Conservation (phyloP, 257 asterid genomes). For the Ilex aquifolium region DNA sequence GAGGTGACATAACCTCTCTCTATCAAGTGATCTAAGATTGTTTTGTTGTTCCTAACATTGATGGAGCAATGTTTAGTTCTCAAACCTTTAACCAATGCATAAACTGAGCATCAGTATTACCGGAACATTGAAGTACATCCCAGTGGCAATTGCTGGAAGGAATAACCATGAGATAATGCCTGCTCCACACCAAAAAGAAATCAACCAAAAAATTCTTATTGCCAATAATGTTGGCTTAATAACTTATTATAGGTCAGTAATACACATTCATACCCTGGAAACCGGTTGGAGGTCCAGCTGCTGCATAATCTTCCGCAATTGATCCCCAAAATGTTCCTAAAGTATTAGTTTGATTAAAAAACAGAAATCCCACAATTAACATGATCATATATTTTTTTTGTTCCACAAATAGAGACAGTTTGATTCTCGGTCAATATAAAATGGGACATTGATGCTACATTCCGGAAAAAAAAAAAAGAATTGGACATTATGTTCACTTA, state of each 20-base stretch:
- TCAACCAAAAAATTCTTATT: not conserved
- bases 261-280: conserved; percentile 50
- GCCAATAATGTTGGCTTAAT: not conserved
- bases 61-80: not conserved
- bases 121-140: conserved; percentile 68
- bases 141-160: conserved; percentile 72
- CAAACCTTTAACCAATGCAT: not conserved
- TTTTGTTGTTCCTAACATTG: not conserved
- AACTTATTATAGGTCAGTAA: not conserved
- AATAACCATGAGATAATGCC: conserved; percentile 82
- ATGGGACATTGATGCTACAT: no score
- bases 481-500: no score
- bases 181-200: conserved; percentile 13
- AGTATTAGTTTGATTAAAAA: conserved; percentile 2
- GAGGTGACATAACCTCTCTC: no score
- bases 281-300: conserved; percentile 85
- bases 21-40: not conserved
- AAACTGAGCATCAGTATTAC: conserved; percentile 19
- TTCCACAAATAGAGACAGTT: not conserved
- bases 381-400: not conserved
- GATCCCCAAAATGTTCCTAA: conserved; percentile 76
- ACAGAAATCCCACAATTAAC: not conserved
- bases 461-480: no score
- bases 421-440: no score
- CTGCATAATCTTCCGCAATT: conserved; percentile 64